These are phyloP conservation scores for Biancaea sappan DNA, from an alignment of 306 rosid species.

Conservation along the genomic window DNA sequence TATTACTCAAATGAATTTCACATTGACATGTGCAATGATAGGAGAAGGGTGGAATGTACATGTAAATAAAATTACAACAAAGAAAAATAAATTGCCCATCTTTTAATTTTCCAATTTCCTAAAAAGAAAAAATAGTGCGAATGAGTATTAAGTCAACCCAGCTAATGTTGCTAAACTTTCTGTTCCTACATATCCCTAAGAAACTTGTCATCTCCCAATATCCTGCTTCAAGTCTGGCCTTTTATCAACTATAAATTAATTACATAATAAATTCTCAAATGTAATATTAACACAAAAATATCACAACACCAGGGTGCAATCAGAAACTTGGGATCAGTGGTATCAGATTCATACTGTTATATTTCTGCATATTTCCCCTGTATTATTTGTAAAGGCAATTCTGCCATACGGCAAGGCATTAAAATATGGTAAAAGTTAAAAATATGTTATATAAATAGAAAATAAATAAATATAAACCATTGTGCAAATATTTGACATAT, in stretches of 20 bases:
- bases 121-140: conserved; percentile 46
- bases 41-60: conserved; percentile 64
- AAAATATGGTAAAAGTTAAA: too few species aligned
- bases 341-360: not conserved
- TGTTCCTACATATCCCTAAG: conserved; percentile 54
- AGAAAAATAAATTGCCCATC: conserved; percentile 40
- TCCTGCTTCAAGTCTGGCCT: conserved; percentile 38
- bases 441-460: too few species aligned
- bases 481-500: too few species aligned
- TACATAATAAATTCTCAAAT: not conserved
- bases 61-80: conserved; percentile 46
- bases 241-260: not conserved
- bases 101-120: conserved; percentile 44
- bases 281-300: not conserved
- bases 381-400: too few species aligned
- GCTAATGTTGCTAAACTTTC: conserved; percentile 45
- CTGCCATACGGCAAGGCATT: too few species aligned
- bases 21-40: conserved; percentile 41
- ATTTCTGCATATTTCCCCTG: too few species aligned
- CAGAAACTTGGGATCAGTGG: conserved; percentile 3
- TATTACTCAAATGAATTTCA: conserved; percentile 45
- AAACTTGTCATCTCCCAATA: conserved; percentile 62
- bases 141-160: conserved; percentile 51
- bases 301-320: not conserved
- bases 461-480: too few species aligned